Base-by-base conservation (phyloP, 352 stramenopile species). In the Globisporangium mamillatum region DNA sequence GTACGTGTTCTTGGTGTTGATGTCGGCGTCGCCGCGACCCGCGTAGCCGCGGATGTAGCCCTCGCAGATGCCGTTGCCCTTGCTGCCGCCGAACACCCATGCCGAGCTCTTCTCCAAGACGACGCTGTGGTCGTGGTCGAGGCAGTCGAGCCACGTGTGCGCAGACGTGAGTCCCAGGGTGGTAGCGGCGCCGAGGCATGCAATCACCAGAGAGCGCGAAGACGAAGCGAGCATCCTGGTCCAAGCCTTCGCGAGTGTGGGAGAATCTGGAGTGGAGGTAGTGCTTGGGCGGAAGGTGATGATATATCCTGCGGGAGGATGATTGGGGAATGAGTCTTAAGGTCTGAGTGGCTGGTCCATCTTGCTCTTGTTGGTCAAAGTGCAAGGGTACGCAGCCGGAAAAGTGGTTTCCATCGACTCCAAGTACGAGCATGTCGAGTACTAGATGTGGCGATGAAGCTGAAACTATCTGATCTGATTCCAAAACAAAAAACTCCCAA, bases 21-120 rank as follows among this genome's bases (percentile, higher is more conserved):
- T 73, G 29, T 63, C 48, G n/a, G 34, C 36, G n/a, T 66, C 66
- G 6, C 70, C 67, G 20, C 67, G 72, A 5, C 70, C 75, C 5
- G 75, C 64, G 50, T 78, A 84, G 46, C 75, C 74, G 69, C 77
- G 75, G 7, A 57, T 66, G 63, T 84, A 77, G 12, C 77, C 73
- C 56, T 77, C 72, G 54, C 77, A 82, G 7, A 72, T 44, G 10
- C 73, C 68, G n/a, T 80, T 67, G n/a, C 74, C 71, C 1, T 69
- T 71, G 9, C 46, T 34, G 10, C 65, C 70, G 24, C 57, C 63
- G 16, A 74, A 70, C 3, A 79, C 73, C 68, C 69, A 83, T 24
- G 64, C 44, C 5, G 67, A 69, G 65, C 69, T 78, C 22, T 80
- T 71, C 12, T 70, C 73, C 48, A 79, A 78, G 0, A 82, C 71